Evolutionary conservation across 2,329 filamentous ascomycete genomes (phyloP).

Genomic region (Aspergillus felis): DNA sequence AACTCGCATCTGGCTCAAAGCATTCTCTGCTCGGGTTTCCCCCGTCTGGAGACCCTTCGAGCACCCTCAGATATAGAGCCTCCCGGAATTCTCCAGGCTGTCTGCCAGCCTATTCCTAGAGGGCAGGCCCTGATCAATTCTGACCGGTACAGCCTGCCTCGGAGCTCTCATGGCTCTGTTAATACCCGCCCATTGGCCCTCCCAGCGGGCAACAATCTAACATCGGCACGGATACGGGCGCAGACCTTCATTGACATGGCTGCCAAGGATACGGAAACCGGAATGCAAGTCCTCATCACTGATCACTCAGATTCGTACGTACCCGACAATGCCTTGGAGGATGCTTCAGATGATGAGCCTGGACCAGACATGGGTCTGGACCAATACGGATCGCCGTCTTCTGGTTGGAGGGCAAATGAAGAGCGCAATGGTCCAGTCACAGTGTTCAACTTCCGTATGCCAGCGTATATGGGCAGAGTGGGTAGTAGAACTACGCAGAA

Average conservation of each 20-base stretch:
- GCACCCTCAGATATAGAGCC: slow-evolving; percentile 44
- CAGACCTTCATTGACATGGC: slow-evolving; percentile 44
- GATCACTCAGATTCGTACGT: slow-evolving; percentile 39
- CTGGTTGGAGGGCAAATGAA: slow-evolving; percentile 20
- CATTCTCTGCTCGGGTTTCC: slow-evolving; percentile 42
- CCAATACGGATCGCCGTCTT: slow-evolving; percentile 28
- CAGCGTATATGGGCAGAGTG: slow-evolving; percentile 39
- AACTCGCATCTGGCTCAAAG: slow-evolving; percentile 44
- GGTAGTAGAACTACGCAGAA: slow-evolving; percentile 21
- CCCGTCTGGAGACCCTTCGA: slow-evolving; percentile 36
- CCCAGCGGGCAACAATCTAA: slow-evolving; percentile 42
- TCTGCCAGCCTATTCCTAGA: slow-evolving; percentile 38
- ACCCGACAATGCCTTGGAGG: slow-evolving; percentile 30
- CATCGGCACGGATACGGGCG: slow-evolving; percentile 42
- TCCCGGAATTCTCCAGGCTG: slow-evolving; percentile 40
- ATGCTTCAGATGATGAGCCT: slow-evolving; percentile 26
- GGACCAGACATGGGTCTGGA: slow-evolving; percentile 29
- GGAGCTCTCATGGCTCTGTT: slow-evolving; percentile 42
- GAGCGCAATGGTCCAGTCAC: slow-evolving; percentile 30
- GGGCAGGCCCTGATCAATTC: slow-evolving; percentile 37
- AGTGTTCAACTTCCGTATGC: slow-evolving; percentile 40
- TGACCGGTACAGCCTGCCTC: slow-evolving; percentile 39
- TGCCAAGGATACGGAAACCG: slow-evolving; percentile 37
- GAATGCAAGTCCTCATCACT: slow-evolving; percentile 39
- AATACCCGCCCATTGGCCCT: slow-evolving; percentile 38